phyloP scores from a whole-genome alignment of 2,329 filamentous ascomycete species.

The Microdochium bolleyi region DNA sequence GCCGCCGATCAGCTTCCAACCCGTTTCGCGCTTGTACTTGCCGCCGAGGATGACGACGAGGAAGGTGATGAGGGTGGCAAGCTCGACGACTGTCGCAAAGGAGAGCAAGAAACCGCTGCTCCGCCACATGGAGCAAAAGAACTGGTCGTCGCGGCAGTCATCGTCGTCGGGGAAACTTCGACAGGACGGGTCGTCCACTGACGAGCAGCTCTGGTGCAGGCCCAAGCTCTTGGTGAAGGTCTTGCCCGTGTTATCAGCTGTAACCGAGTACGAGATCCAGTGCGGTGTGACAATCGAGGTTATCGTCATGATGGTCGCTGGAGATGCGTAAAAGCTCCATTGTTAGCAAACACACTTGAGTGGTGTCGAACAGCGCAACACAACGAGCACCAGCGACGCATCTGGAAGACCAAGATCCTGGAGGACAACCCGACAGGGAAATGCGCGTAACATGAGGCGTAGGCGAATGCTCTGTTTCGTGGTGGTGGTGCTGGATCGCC shows the following conservation, averaged over 20 bases:
- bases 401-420: too few relatives aligned
- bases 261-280: conserved; percentile 61
- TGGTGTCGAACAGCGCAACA: neutral
- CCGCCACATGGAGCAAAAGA: conserved; percentile 90
- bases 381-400: too few relatives aligned
- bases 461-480: too few relatives aligned
- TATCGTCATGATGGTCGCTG: conserved; percentile 66
- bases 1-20: conserved; percentile 69
- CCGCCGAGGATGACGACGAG: conserved; percentile 70
- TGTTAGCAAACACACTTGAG: conserved; percentile 25
- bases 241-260: conserved; percentile 33
- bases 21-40: conserved; percentile 68
- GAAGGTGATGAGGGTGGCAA: conserved; percentile 75
- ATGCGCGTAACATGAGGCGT: too few relatives aligned
- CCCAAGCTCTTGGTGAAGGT: conserved; percentile 57
- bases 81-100: conserved; percentile 73
- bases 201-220: conserved; percentile 74
- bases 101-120: conserved; percentile 82
- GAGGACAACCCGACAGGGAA: neutral
- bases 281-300: conserved; percentile 59
- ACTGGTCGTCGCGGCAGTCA: conserved; percentile 60
- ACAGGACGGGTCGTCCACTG: conserved; percentile 54
- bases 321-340: conserved; percentile 2
- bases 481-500: neutral
- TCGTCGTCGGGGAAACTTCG: conserved; percentile 57